These are phyloP conservation scores for Filosporella fistucella DNA, from an alignment of 495 filamentous ascomycete species.

Conservation along the genomic window DNA sequence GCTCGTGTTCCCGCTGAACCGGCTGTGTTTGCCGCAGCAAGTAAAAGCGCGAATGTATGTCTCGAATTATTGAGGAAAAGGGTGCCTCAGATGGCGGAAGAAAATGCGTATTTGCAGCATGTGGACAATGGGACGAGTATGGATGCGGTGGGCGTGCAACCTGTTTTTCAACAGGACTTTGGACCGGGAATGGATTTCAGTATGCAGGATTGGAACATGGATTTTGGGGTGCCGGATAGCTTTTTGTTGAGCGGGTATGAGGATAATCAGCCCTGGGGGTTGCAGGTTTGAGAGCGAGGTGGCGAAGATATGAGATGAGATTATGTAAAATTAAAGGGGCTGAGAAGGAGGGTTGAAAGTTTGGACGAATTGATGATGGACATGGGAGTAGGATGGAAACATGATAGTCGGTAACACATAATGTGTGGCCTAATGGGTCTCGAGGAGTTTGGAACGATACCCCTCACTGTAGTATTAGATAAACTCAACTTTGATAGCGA, in stretches of 20 bases:
- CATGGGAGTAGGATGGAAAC: no score
- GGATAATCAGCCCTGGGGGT: no score
- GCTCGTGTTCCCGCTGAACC: conserved; percentile 24
- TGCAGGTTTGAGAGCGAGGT: no score
- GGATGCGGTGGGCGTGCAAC: background rate
- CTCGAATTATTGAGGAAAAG: conserved; percentile 8
- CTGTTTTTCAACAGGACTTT: background rate
- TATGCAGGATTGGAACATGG: conserved; percentile 16
- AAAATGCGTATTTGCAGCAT: background rate
- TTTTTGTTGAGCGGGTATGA: conserved; percentile 17
- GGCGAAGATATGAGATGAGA: no score
- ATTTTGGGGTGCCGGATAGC: conserved; percentile 12
- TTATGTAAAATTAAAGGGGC: no score
- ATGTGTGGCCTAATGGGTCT: no score
- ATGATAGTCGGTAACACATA: no score
- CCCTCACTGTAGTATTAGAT: no score
- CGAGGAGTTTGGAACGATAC: no score
- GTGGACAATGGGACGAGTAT: background rate
- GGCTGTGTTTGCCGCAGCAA: conserved; percentile 22
- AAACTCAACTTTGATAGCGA: no score
- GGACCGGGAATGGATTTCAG: conserved; percentile 4
- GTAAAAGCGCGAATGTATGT: conserved; percentile 19
- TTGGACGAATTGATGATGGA: no score
- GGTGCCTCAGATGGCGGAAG: background rate
- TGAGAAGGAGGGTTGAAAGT: no score